phyloP scores from a whole-genome alignment of 2,329 filamentous ascomycete genomes.

The Albifimbria verrucaria region DNA sequence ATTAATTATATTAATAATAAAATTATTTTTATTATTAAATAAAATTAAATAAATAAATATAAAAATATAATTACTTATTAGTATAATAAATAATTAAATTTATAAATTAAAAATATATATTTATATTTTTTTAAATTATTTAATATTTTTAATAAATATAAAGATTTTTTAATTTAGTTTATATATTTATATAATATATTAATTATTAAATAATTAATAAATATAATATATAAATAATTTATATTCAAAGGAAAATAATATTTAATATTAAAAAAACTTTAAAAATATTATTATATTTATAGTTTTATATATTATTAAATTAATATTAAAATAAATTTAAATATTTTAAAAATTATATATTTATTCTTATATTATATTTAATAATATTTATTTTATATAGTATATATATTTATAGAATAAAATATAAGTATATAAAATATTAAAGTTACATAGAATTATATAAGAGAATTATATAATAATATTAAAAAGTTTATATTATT shows the following conservation, averaged over 20 bases:
- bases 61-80: constrained; percentile 1
- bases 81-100: background rate
- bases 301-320: background rate
- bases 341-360: background rate
- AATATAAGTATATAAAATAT: background rate
- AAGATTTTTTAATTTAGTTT: background rate
- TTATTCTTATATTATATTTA: background rate
- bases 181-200: background rate
- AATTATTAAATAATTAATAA: constrained; percentile 1
- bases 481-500: too few relatives aligned
- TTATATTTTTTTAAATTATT: background rate
- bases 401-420: background rate
- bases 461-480: background rate
- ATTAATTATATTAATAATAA: background rate
- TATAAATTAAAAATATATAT: background rate
- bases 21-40: background rate
- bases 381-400: background rate
- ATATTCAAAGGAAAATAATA: background rate
- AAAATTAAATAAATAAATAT: background rate
- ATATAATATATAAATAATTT: background rate
- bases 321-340: background rate
- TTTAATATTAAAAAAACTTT: background rate
- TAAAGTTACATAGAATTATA: background rate
- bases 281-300: background rate
- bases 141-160: background rate